Evolutionary conservation across 768 basidiomycete genomes (phyloP).

Genomic region (Boletus pseudopeckii): DNA sequence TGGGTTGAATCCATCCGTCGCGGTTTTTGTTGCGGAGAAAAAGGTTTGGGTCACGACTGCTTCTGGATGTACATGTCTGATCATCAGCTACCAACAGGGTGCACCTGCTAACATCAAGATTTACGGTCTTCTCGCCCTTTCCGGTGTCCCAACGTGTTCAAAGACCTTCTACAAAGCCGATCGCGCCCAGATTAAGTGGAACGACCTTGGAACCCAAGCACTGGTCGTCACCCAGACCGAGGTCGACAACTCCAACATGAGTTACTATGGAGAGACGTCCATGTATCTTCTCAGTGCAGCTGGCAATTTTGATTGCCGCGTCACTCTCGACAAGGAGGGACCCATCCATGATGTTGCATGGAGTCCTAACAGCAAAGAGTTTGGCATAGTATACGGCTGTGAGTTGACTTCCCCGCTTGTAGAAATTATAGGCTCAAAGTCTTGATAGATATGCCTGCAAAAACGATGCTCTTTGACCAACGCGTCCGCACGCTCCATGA

Average conservation of each 20-base stretch:
- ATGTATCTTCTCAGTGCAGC: constrained; percentile 89
- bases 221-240: constrained; percentile 93
- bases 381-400: constrained; percentile 97
- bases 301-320: constrained; percentile 90
- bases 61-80: background rate
- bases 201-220: constrained; percentile 87
- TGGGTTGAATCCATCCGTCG: constrained; percentile 83
- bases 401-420: constrained; percentile 33
- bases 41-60: constrained; percentile 48
- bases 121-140: constrained; percentile 65
- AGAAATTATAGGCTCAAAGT: background rate
- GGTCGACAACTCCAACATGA: constrained; percentile 95
- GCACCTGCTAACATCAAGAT: constrained; percentile 86
- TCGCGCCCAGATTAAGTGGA: constrained; percentile 93
- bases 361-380: constrained; percentile 97
- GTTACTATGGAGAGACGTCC: constrained; percentile 97
- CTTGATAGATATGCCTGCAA: constrained; percentile 85
- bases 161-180: constrained; percentile 98
- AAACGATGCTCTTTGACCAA: constrained; percentile 87
- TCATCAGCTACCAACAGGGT: constrained; percentile 46
- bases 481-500: constrained; percentile 86
- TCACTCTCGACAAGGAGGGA: constrained; percentile 90
- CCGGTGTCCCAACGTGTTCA: constrained; percentile 67
- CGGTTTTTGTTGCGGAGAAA: constrained; percentile 91
- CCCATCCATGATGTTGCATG: constrained; percentile 96